Base-by-base conservation (phyloP, 306 rosid genomes). In the Malus asiatica region DNA sequence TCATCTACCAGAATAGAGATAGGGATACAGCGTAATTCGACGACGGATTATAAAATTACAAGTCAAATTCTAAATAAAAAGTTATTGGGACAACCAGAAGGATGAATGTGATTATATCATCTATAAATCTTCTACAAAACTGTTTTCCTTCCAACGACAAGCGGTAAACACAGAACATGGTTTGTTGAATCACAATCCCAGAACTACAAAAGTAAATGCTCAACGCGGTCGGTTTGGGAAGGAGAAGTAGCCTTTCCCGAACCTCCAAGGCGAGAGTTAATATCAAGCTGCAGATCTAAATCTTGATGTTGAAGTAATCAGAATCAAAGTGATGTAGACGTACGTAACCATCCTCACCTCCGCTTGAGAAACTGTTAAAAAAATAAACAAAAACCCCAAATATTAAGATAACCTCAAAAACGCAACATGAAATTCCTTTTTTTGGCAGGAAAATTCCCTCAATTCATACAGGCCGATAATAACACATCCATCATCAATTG, bases 261-360 rank as follows among this genome's bases (percentile, higher is more conserved):
- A 71, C 13, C 59, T 62, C 33, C 70, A 22, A 3, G 19, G 70
- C 13, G 8, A 29, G 61, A 9, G 9, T 6, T 32, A 20, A 58
- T 55, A 40, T n/a, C 65, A 42, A 76, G 74, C 80, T 81, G 77
- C 57, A 48, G 69, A 74, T 45, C 85, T 89, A 95, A 33, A 92
- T 80, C 83, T 90, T 95, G 87, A 92, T 83, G 84, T 88, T 83
- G 90, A 95, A 95, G 87, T 95, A 95, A 80, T 95, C 98, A 2
- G 84, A 83, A 73, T 90, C 98, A 19, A 95, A 95, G 82, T 92
- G 98, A 79, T 95, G 98, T 81, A 95, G 77, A 60, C 98, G 89
- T 44, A 94, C 93, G 16, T 85, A 94, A 70, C 98, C 98, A 81
- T 94, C 98, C 82, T 94, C 98, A 57, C 98, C 98, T 80, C 97